Evolutionary conservation across 352 stramenopile species (phyloP), one percentile per base, ranked within the genome.

Genomic region (Phytophthora boehmeriae): DNA sequence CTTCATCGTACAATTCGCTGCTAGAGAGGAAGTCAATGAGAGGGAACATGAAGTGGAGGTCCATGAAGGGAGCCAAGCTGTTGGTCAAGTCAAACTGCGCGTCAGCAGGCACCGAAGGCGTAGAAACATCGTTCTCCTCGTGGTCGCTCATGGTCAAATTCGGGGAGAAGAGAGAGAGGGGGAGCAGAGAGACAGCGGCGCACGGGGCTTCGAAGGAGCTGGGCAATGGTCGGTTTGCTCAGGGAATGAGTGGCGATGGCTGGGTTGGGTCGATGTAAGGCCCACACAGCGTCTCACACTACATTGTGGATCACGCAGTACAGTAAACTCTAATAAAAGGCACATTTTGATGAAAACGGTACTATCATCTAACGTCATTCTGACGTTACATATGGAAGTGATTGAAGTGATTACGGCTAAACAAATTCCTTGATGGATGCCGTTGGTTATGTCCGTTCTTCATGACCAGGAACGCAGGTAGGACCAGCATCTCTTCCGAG

Each of bases 41-140:
- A 62, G 95, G 95, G 81, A 99, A 98, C 86, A 99, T 97, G 75
- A 98, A 98, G 89, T 99, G 96, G 43, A 97, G 83, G 69, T 99
- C 96, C 80, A 99, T 94, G 75, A 97, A 98, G 50, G 95, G 92
- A 55, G 92, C 94, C 55, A 98, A 83, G 62, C 81, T 86, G 68
- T 97, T 96, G 46, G 96, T 99, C 51, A 99, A 82, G 72, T 98
- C 95, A 77, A 97, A 98, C 65, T 90, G 78, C 55, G 86, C 75
- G 36, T 91, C 78, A 8, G 81, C 76, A 16, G 73, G 69, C 36
- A 88, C 83, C 56, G 50, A 68, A 11, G 56, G 50, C 23, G 65
- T 46, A 25, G 25, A 41, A 25, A 55, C 56, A 5, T 78, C 76
- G 42, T 55, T 75, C 28, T 88, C 79, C 62, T 90, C 81, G 44